These are phyloP conservation scores for Tylopilus subfusipes DNA, from an alignment of 768 basidiomycete genomes.

Conservation along the genomic window DNA sequence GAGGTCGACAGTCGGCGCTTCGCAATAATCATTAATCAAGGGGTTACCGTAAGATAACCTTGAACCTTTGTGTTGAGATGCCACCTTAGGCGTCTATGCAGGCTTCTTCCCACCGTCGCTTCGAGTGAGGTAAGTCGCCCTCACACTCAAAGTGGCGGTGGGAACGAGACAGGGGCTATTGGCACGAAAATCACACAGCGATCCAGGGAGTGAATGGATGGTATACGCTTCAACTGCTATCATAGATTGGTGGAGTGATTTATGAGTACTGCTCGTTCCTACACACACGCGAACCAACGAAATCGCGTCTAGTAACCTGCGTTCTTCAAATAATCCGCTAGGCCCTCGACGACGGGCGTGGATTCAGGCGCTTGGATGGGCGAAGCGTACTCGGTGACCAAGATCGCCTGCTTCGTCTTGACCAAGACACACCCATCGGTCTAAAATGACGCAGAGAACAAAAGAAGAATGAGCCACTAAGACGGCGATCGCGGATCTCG, in stretches of 20 bases:
- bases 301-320: slow-evolving; percentile 44
- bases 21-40: no score
- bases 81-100: no score
- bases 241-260: not conserved
- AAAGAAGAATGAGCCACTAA: not conserved
- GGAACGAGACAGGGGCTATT: not conserved
- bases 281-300: not conserved
- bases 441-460: slow-evolving; percentile 35
- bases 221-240: not conserved
- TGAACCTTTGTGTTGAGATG: no score
- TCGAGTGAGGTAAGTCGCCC: no score
- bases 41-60: no score
- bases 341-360: slow-evolving; percentile 56
- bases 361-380: slow-evolving; percentile 67
- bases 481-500: not conserved
- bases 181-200: not conserved
- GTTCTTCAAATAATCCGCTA: slow-evolving; percentile 76
- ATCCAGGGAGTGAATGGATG: not conserved
- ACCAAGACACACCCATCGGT: slow-evolving; percentile 68
- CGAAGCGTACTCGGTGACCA: slow-evolving; percentile 70
- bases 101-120: no score
- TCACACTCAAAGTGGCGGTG: no score
- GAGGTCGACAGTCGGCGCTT: no score
- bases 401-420: slow-evolving; percentile 81
- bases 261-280: slow-evolving; percentile 14